These are phyloP conservation scores for Sonneratia caseolaris DNA, from an alignment of 345 rosid species.

Conservation along the genomic window DNA sequence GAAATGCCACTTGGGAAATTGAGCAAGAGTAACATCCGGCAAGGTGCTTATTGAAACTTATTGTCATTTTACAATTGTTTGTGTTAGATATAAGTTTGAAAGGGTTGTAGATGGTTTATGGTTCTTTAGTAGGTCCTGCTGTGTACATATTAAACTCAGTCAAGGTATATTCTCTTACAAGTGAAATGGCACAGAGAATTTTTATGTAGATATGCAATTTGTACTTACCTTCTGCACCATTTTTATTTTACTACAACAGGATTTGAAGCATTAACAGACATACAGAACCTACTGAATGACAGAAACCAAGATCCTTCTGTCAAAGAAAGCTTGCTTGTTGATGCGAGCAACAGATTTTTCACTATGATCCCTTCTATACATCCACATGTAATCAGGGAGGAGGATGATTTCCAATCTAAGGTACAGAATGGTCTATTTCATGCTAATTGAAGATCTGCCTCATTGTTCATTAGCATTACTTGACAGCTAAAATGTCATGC, in stretches of 20 bases:
- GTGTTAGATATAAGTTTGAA: background rate
- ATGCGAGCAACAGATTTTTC: conserved; percentile 94
- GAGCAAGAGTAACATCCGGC: conserved; percentile 78
- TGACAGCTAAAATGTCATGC: background rate
- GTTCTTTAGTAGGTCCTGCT: background rate
- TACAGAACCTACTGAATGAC: conserved; percentile 61
- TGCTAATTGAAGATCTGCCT: background rate
- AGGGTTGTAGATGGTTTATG: background rate
- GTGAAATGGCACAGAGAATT: background rate
- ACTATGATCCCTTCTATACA: conserved; percentile 84
- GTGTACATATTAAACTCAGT: background rate
- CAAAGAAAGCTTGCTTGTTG: conserved; percentile 70
- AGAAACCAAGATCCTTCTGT: conserved; percentile 31
- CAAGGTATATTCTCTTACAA: background rate
- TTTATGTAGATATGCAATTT: background rate
- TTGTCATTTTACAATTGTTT: conserved; percentile 1
- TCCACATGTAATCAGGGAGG: conserved; percentile 81
- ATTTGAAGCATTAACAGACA: conserved; percentile 84
- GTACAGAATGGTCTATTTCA: conserved; percentile 20
- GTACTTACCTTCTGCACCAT: background rate
- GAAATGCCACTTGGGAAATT: conserved; percentile 99
- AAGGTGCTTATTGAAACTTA: conserved; percentile 34
- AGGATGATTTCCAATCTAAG: conserved; percentile 84
- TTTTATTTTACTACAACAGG: conserved; percentile 32
- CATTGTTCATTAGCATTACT: background rate